These are phyloP conservation scores for Phytophthora brassicae DNA, from an alignment of 352 stramenopile species.

Conservation along the genomic window DNA sequence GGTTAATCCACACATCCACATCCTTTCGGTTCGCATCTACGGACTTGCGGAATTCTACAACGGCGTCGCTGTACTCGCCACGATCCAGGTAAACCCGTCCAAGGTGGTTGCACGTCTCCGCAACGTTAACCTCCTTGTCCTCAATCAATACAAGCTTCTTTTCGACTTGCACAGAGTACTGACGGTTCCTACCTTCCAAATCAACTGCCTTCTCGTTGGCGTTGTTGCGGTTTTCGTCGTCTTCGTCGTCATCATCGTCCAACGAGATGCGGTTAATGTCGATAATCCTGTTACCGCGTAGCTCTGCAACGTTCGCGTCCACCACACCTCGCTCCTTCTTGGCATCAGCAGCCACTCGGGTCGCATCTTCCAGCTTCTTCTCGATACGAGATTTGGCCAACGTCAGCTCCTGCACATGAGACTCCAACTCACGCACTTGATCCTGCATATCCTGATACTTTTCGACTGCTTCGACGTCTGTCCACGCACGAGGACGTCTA, in stretches of 20 bases:
- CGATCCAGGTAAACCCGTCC: slow-evolving; percentile 71
- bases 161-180: slow-evolving; percentile 33
- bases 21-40: slow-evolving; percentile 66
- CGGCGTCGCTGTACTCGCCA: slow-evolving; percentile 55
- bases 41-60: slow-evolving; percentile 73
- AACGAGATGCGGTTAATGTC: slow-evolving; percentile 66
- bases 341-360: slow-evolving; percentile 20
- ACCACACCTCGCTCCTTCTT: slow-evolving; percentile 45
- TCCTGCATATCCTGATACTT: slow-evolving; percentile 65
- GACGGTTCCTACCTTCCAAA: slow-evolving; percentile 18
- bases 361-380: slow-evolving; percentile 47
- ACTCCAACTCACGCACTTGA: slow-evolving; percentile 69
- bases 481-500: slow-evolving; percentile 60
- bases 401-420: slow-evolving; percentile 65
- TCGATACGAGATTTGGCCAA: slow-evolving; percentile 56
- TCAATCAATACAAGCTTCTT: slow-evolving; percentile 40
- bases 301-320: slow-evolving; percentile 43
- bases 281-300: slow-evolving; percentile 63
- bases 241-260: slow-evolving; percentile 52
- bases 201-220: slow-evolving; percentile 25
- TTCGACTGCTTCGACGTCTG: slow-evolving; percentile 55
- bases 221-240: slow-evolving; percentile 36
- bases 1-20: slow-evolving; percentile 74
- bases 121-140: slow-evolving; percentile 58
- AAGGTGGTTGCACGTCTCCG: slow-evolving; percentile 73